Base-by-base conservation (phyloP, 2,329 filamentous ascomycete genomes). In the Aspergillus persii region DNA sequence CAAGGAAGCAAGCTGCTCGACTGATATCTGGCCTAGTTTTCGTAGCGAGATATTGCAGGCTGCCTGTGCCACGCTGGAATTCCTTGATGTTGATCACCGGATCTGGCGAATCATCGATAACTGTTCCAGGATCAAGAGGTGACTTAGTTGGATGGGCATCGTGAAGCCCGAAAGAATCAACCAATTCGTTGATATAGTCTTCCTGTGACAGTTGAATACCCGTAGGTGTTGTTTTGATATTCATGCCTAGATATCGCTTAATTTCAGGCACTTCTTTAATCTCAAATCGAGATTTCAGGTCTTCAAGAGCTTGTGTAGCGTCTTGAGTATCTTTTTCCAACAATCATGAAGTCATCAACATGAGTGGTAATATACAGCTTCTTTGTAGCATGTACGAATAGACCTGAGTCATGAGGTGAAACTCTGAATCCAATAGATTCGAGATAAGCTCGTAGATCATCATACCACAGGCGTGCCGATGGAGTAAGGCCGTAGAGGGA, bases 21-120 rank as follows among this genome's bases (percentile, higher is more conserved):
- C 50, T 33, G 29, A 51, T 51, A 51, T 51, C 50, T 36, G 50
- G 50, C 50, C 50, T 51, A 51, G 50, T 50, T 12, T 50, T 50
- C 4, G 30, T 44, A 44, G 39, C 39, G 39, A 44, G 39, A 44
- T 44, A 44, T 12, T 44, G 39, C 39, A 44, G 39, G n/a, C 39
- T 44, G 39, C 39, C 39, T 18, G 39, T 44, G n/a, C 39, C 39
- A 11, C 39, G 39, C n/a, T 44, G n/a, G 15, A 15, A 44, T 44
- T 44, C 39, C n/a, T 44, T 44, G n/a, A 44, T 5, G 3, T 44
- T 44, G 39, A 44, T 44, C 5, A 3, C 5, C 39, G 11, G 7
- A 18, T 44, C 39, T 12, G 39, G 12, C 7, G 39, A 15, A 18
- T 44, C 39, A 18, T 44, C 39, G 11, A 44, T 44, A 12, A 44